Base-by-base conservation (phyloP, 768 basidiomycete species). In the Phanerochaete carnosa region DNA sequence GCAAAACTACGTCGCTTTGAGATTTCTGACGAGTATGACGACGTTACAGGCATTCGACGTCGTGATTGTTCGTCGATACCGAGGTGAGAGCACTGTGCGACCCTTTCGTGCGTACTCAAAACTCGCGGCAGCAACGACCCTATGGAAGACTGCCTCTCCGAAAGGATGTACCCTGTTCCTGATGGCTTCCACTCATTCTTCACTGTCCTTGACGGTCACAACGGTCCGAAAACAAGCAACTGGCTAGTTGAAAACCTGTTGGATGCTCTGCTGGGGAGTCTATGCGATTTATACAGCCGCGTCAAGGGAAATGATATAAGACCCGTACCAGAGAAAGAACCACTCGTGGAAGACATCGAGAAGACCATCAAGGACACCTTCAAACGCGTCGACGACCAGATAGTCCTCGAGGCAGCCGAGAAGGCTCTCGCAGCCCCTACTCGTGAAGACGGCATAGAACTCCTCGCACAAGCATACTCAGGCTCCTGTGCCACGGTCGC, bases 401-500 rank as follows among this genome's bases (percentile, higher is more conserved):
- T 81, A 7, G 76, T 79, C 2, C 66, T 75, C n/a, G 69, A 72
- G 22, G 63, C 70, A 1, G 68, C 74, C 1, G 66, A 74, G 16
- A 49, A 54, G 19, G 73, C 70, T 15, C 62, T 75, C 50, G 59
- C 68, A 13, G 55, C 67, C 32, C 35, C 59, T 19, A 72, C 75
- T 2, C 70, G 66, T 43, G 58, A 63, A 32, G 64, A 69, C 5
- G 75, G 72, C 0, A 65, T 71, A 22, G 59, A 65, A 0, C 29
- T 75, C 12, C 74, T 80, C 8, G 67, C 68, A 12, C 67, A 68
- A 12, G 78, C 77, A 0, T 68, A 72, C 25, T 57, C 76, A 1
- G 79, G 79, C 11, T 76, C 79, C 0, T 80, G 79, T 63, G 80
- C 80, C 0, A 61, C 82, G 15, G 67, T 83, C 29, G 74, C 75